Evolutionary conservation across 345 rosid genomes (phyloP).

Genomic region (Toxicodendron radicans): DNA sequence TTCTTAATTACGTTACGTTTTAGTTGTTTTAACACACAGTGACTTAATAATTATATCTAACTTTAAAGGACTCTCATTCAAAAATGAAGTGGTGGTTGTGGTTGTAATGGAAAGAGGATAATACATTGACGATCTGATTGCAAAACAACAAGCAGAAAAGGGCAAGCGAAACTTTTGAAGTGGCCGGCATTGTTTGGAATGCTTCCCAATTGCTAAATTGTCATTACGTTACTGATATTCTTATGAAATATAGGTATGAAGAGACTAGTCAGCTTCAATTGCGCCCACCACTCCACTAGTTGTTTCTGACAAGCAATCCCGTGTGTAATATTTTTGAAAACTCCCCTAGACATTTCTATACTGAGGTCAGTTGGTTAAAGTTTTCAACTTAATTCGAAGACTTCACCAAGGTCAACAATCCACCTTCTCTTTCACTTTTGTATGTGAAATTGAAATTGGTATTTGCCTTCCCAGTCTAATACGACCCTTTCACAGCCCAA

Average conservation of each 20-base stretch:
- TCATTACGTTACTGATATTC: background rate
- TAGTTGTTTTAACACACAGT: too few species aligned
- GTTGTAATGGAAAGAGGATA: background rate
- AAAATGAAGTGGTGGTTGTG: background rate
- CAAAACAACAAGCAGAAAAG: constrained; percentile 30
- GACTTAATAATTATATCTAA: too few species aligned
- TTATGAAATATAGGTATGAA: too few species aligned
- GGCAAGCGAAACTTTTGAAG: constrained; percentile 18
- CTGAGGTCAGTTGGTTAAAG: too few species aligned
- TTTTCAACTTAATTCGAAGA: constrained; percentile 34
- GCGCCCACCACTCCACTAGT: background rate
- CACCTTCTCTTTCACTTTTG: background rate
- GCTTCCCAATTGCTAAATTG: background rate
- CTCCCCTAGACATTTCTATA: background rate
- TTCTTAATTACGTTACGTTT: too few species aligned
- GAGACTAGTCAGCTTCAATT: constrained; percentile 11
- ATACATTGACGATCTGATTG: too few species aligned
- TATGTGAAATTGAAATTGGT: background rate
- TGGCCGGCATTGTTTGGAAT: constrained; percentile 34
- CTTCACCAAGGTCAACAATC: background rate
- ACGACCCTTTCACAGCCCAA: too few species aligned
- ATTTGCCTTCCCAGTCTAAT: too few species aligned
- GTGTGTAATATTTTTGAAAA: background rate
- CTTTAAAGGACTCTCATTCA: too few species aligned
- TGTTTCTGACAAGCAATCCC: background rate